These are phyloP conservation scores for Cupressus sempervirens DNA, from an alignment of 75 land plant genomes.

Conservation along the genomic window DNA sequence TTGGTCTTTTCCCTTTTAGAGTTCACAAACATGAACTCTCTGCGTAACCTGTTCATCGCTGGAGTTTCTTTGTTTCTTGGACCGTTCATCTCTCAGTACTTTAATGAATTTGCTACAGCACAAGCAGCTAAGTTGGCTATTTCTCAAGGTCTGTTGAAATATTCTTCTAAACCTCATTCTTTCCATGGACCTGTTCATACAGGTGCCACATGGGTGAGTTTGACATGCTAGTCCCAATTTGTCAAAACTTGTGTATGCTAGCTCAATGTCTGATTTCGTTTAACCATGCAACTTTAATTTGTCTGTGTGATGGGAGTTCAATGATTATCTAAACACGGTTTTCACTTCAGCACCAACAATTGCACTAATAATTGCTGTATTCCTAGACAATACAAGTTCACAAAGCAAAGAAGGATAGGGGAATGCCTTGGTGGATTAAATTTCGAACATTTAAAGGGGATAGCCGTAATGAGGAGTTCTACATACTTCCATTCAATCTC, in stretches of 20 bases:
- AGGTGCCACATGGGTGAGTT: constrained; percentile 52
- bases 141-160: background rate
- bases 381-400: constrained; percentile 69
- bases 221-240: background rate
- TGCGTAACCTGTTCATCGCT: constrained; percentile 61
- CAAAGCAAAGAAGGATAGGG: constrained; percentile 52
- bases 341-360: constrained; percentile 78
- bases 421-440: constrained; percentile 75
- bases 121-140: background rate
- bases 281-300: background rate
- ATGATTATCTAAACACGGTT: constrained; percentile 70
- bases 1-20: constrained; percentile 67
- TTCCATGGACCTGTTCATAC: constrained; percentile 77
- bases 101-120: constrained; percentile 26
- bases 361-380: constrained; percentile 63
- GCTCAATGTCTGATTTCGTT: background rate
- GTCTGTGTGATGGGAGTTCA: constrained; percentile 55
- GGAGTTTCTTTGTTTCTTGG: constrained; percentile 75
- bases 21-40: constrained; percentile 76
- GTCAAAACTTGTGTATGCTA: background rate
- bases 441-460: constrained; percentile 61
- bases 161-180: constrained; percentile 12
- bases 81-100: constrained; percentile 70
- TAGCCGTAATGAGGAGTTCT: constrained; percentile 78
- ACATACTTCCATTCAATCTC: constrained; percentile 66